Conservation (phyloP, 768 basidiomycete species). For the Peribolospora baueri region DNA sequence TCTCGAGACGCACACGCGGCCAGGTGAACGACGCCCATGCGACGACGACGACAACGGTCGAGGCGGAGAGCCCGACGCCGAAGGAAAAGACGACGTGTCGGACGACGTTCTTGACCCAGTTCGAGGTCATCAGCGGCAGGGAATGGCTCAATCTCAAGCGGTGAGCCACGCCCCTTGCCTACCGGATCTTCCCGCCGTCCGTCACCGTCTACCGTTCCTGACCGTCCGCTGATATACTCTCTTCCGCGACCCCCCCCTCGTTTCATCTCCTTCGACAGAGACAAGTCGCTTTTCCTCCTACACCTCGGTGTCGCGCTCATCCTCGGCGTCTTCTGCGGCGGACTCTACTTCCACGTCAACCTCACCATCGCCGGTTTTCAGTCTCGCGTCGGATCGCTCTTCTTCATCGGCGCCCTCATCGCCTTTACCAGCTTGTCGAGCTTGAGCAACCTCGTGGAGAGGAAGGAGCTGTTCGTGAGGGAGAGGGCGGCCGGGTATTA, state of each 20-base stretch:
- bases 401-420: constrained; percentile 79
- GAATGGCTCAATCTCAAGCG: constrained; percentile 64
- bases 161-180: constrained; percentile 15
- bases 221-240: neutral
- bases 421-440: constrained; percentile 81
- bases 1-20: neutral
- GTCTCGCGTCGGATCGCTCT: constrained; percentile 70
- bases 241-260: neutral
- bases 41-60: neutral
- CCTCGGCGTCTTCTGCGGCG: constrained; percentile 71
- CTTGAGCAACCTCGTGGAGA: constrained; percentile 61
- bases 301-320: constrained; percentile 46
- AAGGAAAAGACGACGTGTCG: constrained; percentile 23
- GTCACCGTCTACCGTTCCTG: too few relatives aligned
- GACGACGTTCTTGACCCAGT: constrained; percentile 68
- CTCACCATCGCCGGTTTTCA: constrained; percentile 47
- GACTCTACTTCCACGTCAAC: constrained; percentile 59
- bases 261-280: neutral
- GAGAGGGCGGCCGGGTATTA: constrained; percentile 71
- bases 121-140: constrained; percentile 53
- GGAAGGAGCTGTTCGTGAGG: constrained; percentile 64
- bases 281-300: constrained; percentile 40
- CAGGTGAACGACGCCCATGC: neutral
- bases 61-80: neutral
- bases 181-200: too few relatives aligned